Evolutionary conservation across 768 basidiomycete genomes (phyloP).

Genomic region (Pleurotus pulmonarius): DNA sequence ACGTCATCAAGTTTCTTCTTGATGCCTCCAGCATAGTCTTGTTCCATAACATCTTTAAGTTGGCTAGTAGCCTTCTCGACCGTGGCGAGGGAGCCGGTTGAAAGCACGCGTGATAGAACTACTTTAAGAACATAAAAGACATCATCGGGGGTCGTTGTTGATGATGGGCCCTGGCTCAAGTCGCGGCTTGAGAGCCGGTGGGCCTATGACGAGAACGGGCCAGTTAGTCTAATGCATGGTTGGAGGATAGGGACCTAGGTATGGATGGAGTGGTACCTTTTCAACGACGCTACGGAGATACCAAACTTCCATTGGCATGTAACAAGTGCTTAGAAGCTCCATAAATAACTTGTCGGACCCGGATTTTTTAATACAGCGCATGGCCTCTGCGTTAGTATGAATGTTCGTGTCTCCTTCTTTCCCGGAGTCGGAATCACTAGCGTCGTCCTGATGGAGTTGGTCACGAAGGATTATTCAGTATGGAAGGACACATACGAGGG

Average conservation of each 20-base stretch:
- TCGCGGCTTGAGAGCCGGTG: constrained; percentile 82
- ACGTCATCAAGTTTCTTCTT: constrained; percentile 87
- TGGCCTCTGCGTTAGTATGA: constrained; percentile 12
- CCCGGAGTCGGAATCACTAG: constrained; percentile 12
- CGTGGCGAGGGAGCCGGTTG: constrained; percentile 64
- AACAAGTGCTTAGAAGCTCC: constrained; percentile 66
- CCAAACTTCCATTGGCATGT: constrained; percentile 90
- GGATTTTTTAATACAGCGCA: constrained; percentile 40
- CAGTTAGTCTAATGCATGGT: background rate
- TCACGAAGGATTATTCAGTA: background rate
- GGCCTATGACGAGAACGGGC: constrained; percentile 48
- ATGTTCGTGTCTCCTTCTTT: background rate
- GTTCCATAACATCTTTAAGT: constrained; percentile 74
- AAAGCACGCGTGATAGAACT: constrained; percentile 72
- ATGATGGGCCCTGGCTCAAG: constrained; percentile 53
- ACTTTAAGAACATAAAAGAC: constrained; percentile 94
- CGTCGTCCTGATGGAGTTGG: constrained; percentile 15
- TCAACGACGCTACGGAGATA: constrained; percentile 84
- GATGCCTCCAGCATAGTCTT: constrained; percentile 77
- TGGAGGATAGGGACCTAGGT: constrained; percentile 6
- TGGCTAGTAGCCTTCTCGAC: constrained; percentile 58
- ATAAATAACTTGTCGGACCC: constrained; percentile 59
- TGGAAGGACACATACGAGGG: constrained; percentile 46
- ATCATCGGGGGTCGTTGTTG: constrained; percentile 85
- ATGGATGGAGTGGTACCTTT: constrained; percentile 50